Evolutionary conservation across 1,284 basidiomycete genomes (phyloP).

Genomic region (Taiwanofungus camphoratus): DNA sequence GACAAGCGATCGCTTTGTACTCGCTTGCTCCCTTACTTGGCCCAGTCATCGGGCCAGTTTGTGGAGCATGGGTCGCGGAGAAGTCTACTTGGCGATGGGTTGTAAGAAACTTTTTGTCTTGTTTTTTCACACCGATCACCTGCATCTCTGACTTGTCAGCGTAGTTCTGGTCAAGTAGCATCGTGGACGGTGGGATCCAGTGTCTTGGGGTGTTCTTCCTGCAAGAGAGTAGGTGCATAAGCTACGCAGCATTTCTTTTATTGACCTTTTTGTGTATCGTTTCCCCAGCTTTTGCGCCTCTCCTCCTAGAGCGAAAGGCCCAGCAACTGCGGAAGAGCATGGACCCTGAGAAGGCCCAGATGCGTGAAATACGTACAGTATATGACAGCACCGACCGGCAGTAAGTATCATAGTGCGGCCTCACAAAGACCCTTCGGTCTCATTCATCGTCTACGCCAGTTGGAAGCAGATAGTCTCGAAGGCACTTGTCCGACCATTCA

Average conservation of each 20-base stretch:
- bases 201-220: constrained; percentile 40
- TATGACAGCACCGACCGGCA: neutral
- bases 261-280: neutral
- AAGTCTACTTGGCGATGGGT: constrained; percentile 36
- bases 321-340: constrained; percentile 33
- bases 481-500: constrained; percentile 41
- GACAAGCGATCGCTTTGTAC: constrained; percentile 42
- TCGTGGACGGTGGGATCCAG: constrained; percentile 33
- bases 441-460: neutral
- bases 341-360: constrained; percentile 8
- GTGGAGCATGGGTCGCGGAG: constrained; percentile 36
- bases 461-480: constrained; percentile 27
- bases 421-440: neutral
- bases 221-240: constrained; percentile 34
- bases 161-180: constrained; percentile 37
- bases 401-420: neutral
- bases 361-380: neutral
- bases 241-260: neutral
- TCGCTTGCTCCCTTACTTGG: constrained; percentile 40
- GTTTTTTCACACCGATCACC: neutral
- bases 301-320: constrained; percentile 44
- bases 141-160: neutral
- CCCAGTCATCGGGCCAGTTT: constrained; percentile 38
- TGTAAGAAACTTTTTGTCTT: constrained; percentile 16
- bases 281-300: constrained; percentile 36